Evolutionary conservation across 305 asterid genomes (phyloP).

Genomic region (Solanum hybrid): DNA sequence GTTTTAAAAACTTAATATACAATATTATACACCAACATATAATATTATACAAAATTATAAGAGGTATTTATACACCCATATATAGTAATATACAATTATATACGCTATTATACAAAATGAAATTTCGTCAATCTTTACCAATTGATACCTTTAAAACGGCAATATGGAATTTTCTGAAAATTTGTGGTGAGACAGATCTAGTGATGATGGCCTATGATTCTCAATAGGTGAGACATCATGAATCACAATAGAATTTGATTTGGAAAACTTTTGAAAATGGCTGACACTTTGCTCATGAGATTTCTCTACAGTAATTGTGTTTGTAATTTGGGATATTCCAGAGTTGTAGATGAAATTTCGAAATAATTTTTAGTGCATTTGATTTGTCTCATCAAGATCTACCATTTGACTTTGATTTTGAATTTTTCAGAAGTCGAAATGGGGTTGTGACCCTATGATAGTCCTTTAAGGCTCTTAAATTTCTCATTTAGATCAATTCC

Average conservation of each 20-base stretch:
- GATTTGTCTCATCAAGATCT: not conserved
- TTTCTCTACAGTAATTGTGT: not conserved
- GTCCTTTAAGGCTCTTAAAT: not conserved
- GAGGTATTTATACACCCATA: not conserved
- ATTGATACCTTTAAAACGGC: not conserved
- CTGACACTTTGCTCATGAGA: not conserved
- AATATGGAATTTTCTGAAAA: not conserved
- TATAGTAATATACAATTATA: not conserved
- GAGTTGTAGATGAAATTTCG: not conserved
- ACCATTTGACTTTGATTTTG: not conserved
- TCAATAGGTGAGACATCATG: not conserved
- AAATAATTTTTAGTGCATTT: rapidly evolving
- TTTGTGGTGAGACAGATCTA: not conserved
- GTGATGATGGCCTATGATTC: not conserved
- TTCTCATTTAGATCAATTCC: not conserved
- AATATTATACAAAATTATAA: not conserved
- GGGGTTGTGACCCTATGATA: not conserved
- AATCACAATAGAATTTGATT: not conserved
- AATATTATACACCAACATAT: not conserved
- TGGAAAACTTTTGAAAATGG: not conserved
- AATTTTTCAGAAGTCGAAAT: not conserved
- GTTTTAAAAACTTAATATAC: not conserved
- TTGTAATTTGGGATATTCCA: not conserved
- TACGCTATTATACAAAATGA: not conserved
- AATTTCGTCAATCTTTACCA: not conserved